Base-by-base conservation (phyloP, 352 stramenopile species). In the Phytophthora nicotianae region DNA sequence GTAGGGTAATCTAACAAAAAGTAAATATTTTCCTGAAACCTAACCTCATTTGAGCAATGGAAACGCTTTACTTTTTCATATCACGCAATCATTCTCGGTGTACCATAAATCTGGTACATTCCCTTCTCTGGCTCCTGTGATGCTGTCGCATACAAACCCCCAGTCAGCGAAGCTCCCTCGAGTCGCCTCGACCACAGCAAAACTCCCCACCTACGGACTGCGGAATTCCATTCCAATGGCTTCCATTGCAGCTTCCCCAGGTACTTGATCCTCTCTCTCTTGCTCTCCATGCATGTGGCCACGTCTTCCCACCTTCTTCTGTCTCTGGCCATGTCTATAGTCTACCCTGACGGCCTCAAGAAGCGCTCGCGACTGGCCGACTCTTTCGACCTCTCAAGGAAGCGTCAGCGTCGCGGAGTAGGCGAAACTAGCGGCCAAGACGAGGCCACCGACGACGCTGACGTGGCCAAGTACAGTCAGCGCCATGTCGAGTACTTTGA, bases 401-500 rank as follows among this genome's bases (percentile, higher is more conserved):
- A 80, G 64, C 82, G 83, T 20, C 83, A 74, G 26, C 60, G 74
- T 48, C 80, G 80, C n/a, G 50, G 80, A 16, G 47, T 50, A 19
- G 55, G 49, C 48, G 61, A 71, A 17, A 32, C 38, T 3, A 54
- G 29, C 20, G 51, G 52, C 23, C 50, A 70, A 24, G 55, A 76
- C 16, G 50, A 68, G 32, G 51, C 43, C 14, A 13, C 45, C 4
- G 66, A 75, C 49, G 70, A 76, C 7, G 65, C 79, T 5, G 86
- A 93, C 50, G 65, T 88, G 52, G 72, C 83, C 65, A 95, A 93
- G 76, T 95, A 90, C 71, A 90, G 82, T 48, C 87, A 96, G 59
- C 79, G 87, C 27, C 87, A 96, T 37, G 83, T 96, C 19, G 87
- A 94, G 49, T 96, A 90, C 75, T 90, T 96, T 65, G 87, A 96